phyloP scores from a whole-genome alignment of 129 eudicot genomes.

The Calendula officinalis region DNA sequence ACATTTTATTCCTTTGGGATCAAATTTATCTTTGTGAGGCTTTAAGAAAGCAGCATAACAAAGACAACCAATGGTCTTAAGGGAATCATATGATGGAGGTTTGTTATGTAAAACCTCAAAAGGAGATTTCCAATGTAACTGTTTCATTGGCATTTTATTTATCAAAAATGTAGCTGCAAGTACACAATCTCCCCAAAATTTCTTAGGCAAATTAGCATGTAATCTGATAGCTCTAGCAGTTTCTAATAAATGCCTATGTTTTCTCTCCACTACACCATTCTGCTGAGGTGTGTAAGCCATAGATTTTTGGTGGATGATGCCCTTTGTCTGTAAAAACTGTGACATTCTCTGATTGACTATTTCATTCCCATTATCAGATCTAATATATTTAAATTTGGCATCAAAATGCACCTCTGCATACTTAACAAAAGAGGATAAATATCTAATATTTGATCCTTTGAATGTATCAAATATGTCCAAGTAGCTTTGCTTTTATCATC shows the following conservation, averaged over 20 bases:
- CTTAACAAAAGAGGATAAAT: neutral
- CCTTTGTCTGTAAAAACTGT: neutral
- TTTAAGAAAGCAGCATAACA: neutral
- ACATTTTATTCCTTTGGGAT: neutral
- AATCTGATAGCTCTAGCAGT: conserved; percentile 8
- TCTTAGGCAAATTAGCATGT: neutral
- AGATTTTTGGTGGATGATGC: conserved; percentile 7
- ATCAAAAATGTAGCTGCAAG: neutral
- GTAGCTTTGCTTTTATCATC: conserved; percentile 5
- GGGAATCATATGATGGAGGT: neutral
- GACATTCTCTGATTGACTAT: neutral
- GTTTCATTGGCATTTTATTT: neutral
- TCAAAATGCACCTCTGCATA: neutral
- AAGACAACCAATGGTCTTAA: neutral
- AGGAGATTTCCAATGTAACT: neutral
- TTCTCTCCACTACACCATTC: neutral
- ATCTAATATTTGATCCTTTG: neutral
- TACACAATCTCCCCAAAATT: neutral
- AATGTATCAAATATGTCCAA: conserved; percentile 5
- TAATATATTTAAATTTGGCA: neutral
- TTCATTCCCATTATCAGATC: neutral
- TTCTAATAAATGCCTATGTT: neutral
- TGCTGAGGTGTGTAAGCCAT: neutral
- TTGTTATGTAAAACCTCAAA: neutral
- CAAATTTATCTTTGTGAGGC: conserved; percentile 1